Conservation (phyloP, 768 basidiomycete genomes). For the Lactarius trivialis region DNA sequence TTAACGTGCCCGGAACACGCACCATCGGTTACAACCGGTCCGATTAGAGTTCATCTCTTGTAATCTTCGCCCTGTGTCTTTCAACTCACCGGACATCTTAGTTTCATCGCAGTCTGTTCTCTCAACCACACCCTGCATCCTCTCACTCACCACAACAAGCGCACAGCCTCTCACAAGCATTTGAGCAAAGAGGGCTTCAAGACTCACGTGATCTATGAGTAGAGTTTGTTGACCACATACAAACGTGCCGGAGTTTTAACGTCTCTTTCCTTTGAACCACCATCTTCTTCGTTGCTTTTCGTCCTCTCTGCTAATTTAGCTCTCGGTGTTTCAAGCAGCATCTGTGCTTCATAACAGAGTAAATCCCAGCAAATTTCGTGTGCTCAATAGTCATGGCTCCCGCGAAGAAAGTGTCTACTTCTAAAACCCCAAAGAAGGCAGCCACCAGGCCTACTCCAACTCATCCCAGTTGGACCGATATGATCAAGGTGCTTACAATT, state of each 20-base stretch:
- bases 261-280: slow-evolving; percentile 37
- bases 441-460: slow-evolving; percentile 34
- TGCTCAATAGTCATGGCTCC: slow-evolving; percentile 34
- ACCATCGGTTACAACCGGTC: not conserved
- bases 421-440: slow-evolving; percentile 46
- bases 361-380: slow-evolving; percentile 28
- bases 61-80: slow-evolving; percentile 10
- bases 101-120: not conserved
- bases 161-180: not conserved
- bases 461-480: slow-evolving; percentile 64
- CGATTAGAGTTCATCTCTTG: slow-evolving; percentile 4
- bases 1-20: not conserved
- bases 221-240: slow-evolving; percentile 25
- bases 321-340: slow-evolving; percentile 18
- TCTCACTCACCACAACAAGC: not conserved
- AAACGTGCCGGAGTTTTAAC: slow-evolving; percentile 26
- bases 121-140: not conserved
- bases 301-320: slow-evolving; percentile 23
- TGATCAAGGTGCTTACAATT: slow-evolving; percentile 62
- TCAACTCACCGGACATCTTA: not conserved
- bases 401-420: slow-evolving; percentile 35
- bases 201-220: slow-evolving; percentile 25
- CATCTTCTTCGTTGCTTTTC: slow-evolving; percentile 36
- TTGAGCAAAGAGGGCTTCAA: slow-evolving; percentile 15
- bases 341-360: slow-evolving; percentile 21